Conservation (phyloP, 495 filamentous ascomycete species). For the Tuber indicum region DNA sequence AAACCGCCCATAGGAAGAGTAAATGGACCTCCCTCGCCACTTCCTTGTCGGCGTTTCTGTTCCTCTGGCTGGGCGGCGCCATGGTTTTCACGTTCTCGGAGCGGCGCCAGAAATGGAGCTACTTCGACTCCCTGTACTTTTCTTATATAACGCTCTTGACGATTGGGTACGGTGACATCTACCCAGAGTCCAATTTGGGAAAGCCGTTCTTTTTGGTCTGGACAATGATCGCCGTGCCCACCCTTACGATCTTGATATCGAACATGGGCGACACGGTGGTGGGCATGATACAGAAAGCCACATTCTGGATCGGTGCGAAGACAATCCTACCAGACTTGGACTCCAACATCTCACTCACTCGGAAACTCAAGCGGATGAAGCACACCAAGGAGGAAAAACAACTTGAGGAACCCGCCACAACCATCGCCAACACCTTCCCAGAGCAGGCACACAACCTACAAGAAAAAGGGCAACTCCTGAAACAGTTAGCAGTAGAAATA, state of each 20-base stretch:
- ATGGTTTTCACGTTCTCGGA: conserved; percentile 60
- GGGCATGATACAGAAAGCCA: conserved; percentile 60
- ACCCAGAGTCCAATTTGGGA: conserved; percentile 62
- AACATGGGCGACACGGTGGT: conserved; percentile 78
- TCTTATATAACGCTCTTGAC: conserved; percentile 71
- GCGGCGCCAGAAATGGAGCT: conserved; percentile 59
- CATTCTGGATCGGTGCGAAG: conserved; percentile 61
- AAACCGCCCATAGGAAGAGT: conserved; percentile 54
- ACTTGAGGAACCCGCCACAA: not conserved
- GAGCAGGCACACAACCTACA: conserved; percentile 38
- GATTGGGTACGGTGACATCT: conserved; percentile 78
- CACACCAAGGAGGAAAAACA: not conserved
- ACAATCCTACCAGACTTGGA: conserved; percentile 62
- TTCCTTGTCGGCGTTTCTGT: conserved; percentile 59
- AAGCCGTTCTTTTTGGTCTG: conserved; percentile 85
- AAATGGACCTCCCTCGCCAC: conserved; percentile 63
- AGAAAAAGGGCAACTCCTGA: conserved; percentile 51
- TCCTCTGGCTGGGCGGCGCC: conserved; percentile 74
- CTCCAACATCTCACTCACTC: not conserved
- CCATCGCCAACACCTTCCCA: conserved; percentile 23
- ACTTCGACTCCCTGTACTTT: conserved; percentile 76
- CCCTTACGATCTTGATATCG: conserved; percentile 74
- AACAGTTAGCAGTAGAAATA: conserved; percentile 62
- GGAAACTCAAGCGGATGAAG: not conserved
- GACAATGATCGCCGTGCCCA: conserved; percentile 75